Evolutionary conservation across 148 eudicot genomes (phyloP), one percentile per base, ranked within the genome.

Genomic region (Polygonum maritimum): DNA sequence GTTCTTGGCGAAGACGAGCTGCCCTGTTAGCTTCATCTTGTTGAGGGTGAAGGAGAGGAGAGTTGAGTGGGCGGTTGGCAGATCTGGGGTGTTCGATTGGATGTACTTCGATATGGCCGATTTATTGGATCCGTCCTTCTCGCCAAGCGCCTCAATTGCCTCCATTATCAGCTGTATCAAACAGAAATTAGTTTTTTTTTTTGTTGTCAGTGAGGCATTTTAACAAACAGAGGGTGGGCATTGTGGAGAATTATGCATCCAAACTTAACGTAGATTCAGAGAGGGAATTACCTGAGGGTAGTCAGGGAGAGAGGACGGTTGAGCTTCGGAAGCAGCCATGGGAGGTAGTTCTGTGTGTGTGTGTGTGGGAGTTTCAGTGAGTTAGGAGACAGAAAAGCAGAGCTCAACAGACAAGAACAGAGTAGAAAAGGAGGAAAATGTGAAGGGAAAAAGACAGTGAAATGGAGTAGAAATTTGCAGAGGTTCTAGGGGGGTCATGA

Each of bases 1-100:
- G 81, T 84, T 84, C 80, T 84, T 84, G 79, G 77, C 82, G 82
- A 84, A 84, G 11, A 82, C 78, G 35, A 84, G 82, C 41, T 84
- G 77, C 1, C 81, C 87, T 1, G 70, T 75, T 14, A 81, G 84
- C 76, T 82, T 81, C 87, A 84, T 84, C 78, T 78, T 81, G 81
- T 73, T 81, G 74, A 84, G 51, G 78, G 79, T 84, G 79, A 79
- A 84, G 48, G 75, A 74, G 14, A 84, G 84, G 57, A 84, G 82
- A 5, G 82, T 75, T 13, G 80, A 73, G 75, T 84, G 87, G 3
- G 82, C 81, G 19, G 87, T 69, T 41, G 87, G 87, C 19, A 84
- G 81, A 55, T 79, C 58, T 9, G 47, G 80, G 74, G 79, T 77
- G 67, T 65, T 81, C 14, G 82, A 81, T 78, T 84, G 84, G 12